Evolutionary conservation across 345 rosid species (phyloP), one percentile per base, ranked within the genome.

Genomic region (Euclidium syriacum): DNA sequence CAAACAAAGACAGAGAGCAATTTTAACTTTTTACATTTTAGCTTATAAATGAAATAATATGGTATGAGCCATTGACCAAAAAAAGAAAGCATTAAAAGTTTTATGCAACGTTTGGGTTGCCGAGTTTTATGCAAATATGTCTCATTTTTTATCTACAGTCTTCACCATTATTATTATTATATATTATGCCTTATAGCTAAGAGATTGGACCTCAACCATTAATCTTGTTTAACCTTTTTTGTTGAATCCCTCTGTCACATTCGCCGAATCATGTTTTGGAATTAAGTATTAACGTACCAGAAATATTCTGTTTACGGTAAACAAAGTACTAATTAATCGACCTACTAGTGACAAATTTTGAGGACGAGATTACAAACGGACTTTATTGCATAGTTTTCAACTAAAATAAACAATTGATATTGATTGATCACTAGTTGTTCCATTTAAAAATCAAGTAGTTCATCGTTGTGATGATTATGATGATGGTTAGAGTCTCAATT

Each of bases 241-340:
- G 61, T 52, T 41, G 23, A 59, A 56, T 41, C 49, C 30, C 43
- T 42, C 32, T 32, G 39, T 51, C 73, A 50, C 47, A 7, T 51
- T 59, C 61, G 15, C 67, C 67, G 39, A 51, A 16, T 41, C 66
- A 68, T 68, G 53, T 49, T 67, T 67, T 58, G 52, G 58, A 67
- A 16, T 34, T 18, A 49, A 50, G 58, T 57, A 16, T 34, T 18
- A 49, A 50, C 60, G 17, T 20, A 58, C 46, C 53, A 68, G 29
- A 58, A 22, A 16, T 50, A 36, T 50, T 40, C 44, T 58, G 22
- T 23, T 32, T 43, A 32, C 53, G 22, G 40, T 51, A 8, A n/a
- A n/a, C 33, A 29, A 5, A 5, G 18, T 15, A 29, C 18, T 32
- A 7, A 54, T 44, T 10, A 16, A 15, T 15, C 25, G 2, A 26